Conservation (phyloP, 768 basidiomycete species). For the Termitomyces sp. region DNA sequence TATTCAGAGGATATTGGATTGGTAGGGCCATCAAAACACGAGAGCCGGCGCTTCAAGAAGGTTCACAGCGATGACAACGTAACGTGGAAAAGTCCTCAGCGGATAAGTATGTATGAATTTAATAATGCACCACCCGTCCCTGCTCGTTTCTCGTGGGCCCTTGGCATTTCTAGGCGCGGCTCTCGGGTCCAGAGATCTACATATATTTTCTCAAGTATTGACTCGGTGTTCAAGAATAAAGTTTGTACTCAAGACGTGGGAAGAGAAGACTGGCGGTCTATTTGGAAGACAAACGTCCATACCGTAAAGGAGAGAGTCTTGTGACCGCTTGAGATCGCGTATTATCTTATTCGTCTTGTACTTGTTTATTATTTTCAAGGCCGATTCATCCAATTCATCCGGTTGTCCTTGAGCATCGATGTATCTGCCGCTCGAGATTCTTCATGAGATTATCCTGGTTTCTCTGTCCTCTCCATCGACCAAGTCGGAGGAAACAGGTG, state of each 20-base stretch:
- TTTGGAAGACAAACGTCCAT: too few species aligned
- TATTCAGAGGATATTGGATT: background rate
- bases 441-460: constrained; percentile 24
- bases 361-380: background rate
- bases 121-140: background rate
- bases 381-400: background rate
- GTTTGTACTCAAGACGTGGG: background rate
- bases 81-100: background rate
- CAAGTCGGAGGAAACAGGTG: constrained; percentile 10
- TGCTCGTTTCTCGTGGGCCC: background rate
- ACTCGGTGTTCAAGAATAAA: background rate
- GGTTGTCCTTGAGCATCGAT: too few species aligned
- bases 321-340: background rate
- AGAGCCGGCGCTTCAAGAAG: background rate
- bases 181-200: background rate
- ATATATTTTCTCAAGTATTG: background rate
- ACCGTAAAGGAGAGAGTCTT: background rate
- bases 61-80: background rate
- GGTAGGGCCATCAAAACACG: background rate
- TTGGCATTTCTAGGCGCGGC: background rate
- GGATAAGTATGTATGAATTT: background rate
- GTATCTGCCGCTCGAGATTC: constrained; percentile 27
- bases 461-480: constrained; percentile 12
- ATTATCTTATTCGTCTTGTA: background rate
- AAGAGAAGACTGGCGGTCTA: background rate